A percentile compares a stretch with the other conserved stretches of the same genome.
Evolutionary conservation across 2,329 filamentous ascomycete species (phyloP).

Genomic region (Fusarium subtropicale): DNA sequence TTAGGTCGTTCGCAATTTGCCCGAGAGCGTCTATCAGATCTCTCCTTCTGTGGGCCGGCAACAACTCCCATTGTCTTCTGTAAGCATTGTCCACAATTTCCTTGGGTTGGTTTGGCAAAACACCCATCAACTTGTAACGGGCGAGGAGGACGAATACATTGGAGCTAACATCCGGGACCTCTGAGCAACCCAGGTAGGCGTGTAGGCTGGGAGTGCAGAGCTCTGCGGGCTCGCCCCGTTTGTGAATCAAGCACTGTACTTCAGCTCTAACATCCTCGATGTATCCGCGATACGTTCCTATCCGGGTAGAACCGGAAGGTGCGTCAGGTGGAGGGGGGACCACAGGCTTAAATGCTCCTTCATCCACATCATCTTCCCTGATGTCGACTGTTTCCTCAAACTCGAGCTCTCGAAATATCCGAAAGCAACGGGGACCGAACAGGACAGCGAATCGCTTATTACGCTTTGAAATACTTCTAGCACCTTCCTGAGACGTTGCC

Average conservation of each 20-base stretch:
- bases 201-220: conserved; percentile 51
- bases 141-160: conserved; percentile 49
- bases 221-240: conserved; percentile 50
- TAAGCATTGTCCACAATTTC: conserved; percentile 56
- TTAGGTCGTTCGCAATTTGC: conserved; percentile 51
- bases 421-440: conserved; percentile 63
- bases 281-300: conserved; percentile 59
- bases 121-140: conserved; percentile 53
- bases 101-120: conserved; percentile 52
- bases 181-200: conserved; percentile 48
- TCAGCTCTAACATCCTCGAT: conserved; percentile 63
- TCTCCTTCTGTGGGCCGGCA: conserved; percentile 47
- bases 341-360: conserved; percentile 54
- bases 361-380: conserved; percentile 54
- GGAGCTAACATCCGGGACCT: conserved; percentile 45
- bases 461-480: conserved; percentile 63
- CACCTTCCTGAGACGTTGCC: conserved; percentile 50
- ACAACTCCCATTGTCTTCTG: conserved; percentile 55
- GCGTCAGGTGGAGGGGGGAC: conserved; percentile 50
- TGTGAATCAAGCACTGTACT: conserved; percentile 58
- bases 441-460: conserved; percentile 68
- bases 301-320: conserved; percentile 52
- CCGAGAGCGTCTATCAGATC: conserved; percentile 51
- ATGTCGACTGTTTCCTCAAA: conserved; percentile 58
- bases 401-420: conserved; percentile 62